phyloP scores from a whole-genome alignment of 106 monocot genomes.

The Allium cepa region DNA sequence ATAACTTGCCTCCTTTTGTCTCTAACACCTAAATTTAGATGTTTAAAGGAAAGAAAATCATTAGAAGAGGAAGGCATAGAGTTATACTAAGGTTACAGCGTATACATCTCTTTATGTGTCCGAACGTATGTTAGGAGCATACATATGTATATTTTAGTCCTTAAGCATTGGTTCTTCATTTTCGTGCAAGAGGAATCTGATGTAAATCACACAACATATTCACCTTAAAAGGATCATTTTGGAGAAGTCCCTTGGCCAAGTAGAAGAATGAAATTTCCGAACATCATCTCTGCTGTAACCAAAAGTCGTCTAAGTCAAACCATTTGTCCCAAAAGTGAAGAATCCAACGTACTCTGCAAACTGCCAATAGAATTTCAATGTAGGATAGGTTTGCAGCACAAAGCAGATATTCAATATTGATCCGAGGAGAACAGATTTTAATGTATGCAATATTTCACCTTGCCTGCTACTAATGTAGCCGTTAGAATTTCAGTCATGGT shows the following conservation, averaged over 20 bases:
- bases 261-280: conserved; percentile 89
- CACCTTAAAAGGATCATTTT: conserved; percentile 97
- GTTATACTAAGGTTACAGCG: too few species aligned
- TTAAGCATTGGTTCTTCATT: too few species aligned
- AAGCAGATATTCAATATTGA: not conserved
- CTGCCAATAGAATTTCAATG: conserved; percentile 27
- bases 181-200: too few species aligned
- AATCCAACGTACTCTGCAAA: conserved; percentile 90
- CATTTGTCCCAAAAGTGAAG: conserved; percentile 98
- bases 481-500: conserved; percentile 97
- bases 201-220: not conserved
- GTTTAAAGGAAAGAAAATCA: not conserved
- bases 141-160: too few species aligned
- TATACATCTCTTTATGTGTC: too few species aligned
- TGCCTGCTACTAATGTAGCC: conserved; percentile 82
- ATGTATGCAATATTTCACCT: conserved; percentile 37
- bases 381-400: not conserved
- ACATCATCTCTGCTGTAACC: conserved; percentile 99
- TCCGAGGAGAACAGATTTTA: not conserved
- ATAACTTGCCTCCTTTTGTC: conserved; percentile 69
- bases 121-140: not conserved
- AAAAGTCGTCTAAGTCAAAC: conserved; percentile 96
- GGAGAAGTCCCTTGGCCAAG: conserved; percentile 76
- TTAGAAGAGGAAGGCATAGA: not conserved
- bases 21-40: conserved; percentile 61